Conservation (phyloP, 2,329 filamentous ascomycete species). For the Cytospora piceicola region DNA sequence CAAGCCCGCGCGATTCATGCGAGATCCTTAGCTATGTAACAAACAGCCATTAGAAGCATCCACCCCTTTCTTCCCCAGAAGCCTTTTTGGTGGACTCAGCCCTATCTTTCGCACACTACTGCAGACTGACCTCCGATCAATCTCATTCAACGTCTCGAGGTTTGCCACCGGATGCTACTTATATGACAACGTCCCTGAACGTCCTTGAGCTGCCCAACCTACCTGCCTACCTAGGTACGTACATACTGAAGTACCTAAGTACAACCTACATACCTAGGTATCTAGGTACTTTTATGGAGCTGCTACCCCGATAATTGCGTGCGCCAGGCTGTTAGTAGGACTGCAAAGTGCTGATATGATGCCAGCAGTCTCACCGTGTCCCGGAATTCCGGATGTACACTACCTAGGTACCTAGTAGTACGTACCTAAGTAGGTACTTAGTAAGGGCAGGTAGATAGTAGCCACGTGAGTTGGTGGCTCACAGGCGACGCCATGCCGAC, state of each 20-base stretch:
- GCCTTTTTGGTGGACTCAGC: conserved; percentile 1
- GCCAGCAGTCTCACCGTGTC: too few species aligned
- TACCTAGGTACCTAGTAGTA: too few species aligned
- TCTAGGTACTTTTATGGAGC: too few species aligned
- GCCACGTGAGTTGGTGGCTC: conserved; percentile 30
- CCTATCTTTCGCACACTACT: not conserved
- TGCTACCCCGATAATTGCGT: too few species aligned
- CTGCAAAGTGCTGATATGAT: too few species aligned
- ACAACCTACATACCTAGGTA: too few species aligned
- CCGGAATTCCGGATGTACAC: not conserved
- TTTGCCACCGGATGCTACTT: not conserved
- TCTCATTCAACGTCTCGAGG: not conserved
- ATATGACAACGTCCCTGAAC: not conserved
- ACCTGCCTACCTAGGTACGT: too few species aligned
- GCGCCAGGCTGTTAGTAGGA: too few species aligned
- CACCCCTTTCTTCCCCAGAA: not conserved
- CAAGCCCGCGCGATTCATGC: conserved; percentile 13
- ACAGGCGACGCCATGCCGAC: conserved; percentile 17
- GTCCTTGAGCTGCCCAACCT: not conserved
- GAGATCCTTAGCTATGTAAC: not conserved
- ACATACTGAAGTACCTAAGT: too few species aligned
- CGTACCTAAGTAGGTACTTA: too few species aligned
- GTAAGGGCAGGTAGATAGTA: too few species aligned
- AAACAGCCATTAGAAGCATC: too few species aligned
- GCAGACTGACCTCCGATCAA: not conserved